Base-by-base conservation (phyloP, 2,329 filamentous ascomycete species). In the Grosmannia penicillata region DNA sequence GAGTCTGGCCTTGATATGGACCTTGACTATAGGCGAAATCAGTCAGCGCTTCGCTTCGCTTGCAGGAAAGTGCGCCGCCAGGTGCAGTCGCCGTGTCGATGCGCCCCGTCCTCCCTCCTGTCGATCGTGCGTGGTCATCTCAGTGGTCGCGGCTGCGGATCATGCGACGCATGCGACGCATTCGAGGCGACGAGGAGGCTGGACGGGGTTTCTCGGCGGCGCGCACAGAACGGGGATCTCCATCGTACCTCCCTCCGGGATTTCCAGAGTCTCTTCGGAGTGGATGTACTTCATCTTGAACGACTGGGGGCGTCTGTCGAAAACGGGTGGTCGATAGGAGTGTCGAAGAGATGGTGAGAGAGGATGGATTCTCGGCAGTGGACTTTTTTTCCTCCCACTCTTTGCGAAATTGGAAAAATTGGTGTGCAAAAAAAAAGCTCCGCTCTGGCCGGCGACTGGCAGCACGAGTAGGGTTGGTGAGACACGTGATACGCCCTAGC, bases 231-330 rank as follows among this genome's bases (percentile, higher is more conserved):
- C 15, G 17, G 6, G 31, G 21, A n/a, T 23, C 9, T 8, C 19
- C n/a, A 19, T 38, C 46, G 42, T 79, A 94, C 86, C 86, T 74
- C 87, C 84, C 67, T 95, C 85, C 60, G 93, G 91, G 69, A 98
- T 85, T 60, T 79, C 76, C 71, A 98, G 75, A 70, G 76, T 74
- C 79, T 98, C 89, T 72, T 89, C 75, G 62, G 85, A 93, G 78
- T 95, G 86, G 73, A 98, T 94, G 84, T 95, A 96, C 76, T 83
- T 93, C 91, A 96, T 96, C 71, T 83, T 95, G 82, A 40, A 34
- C 39, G 31, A 70, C 68, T 66, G 63, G 63, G 56, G 59, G 61
- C 61, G 54, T 49, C 57, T 56, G 57, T 58, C 57, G 60, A 62
- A 60, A 45, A 13, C 18, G 25, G 26, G 27, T 31, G 32, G 38